Evolutionary conservation across 1,284 basidiomycete genomes (phyloP).

Genomic region (Melampsora occidentalis): DNA sequence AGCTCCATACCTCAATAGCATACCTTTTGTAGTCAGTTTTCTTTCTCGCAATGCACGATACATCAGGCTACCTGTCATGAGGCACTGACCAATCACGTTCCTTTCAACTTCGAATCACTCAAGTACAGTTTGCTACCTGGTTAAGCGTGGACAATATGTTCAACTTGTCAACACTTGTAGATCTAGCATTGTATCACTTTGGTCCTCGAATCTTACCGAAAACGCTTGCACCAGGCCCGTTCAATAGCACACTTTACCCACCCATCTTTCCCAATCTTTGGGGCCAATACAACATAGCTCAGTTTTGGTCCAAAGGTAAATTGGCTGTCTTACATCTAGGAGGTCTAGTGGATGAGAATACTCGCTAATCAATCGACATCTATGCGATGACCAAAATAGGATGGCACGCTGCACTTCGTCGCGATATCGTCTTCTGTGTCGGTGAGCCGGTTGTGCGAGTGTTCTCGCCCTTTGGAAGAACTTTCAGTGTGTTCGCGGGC

Average conservation of each 20-base stretch:
- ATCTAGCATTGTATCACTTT: conserved; percentile 24
- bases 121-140: conserved; percentile 18
- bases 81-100: no score
- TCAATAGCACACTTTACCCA: conserved; percentile 36
- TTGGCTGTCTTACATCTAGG: background rate
- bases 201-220: conserved; percentile 27
- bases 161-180: conserved; percentile 11
- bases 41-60: background rate
- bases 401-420: conserved; percentile 42
- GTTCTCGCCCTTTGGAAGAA: conserved; percentile 17
- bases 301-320: conserved; percentile 42
- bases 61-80: no score
- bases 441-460: conserved; percentile 20
- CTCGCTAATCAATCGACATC: background rate
- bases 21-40: background rate
- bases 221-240: conserved; percentile 33
- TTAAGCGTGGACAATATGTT: conserved; percentile 10
- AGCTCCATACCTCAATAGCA: background rate
- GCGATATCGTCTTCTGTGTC: conserved; percentile 36
- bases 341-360: background rate
- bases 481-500: background rate
- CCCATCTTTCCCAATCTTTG: conserved; percentile 23
- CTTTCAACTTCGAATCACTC: no score
- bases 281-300: conserved; percentile 8
- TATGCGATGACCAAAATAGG: background rate